A percentile compares a stretch with the other conserved stretches of the same genome.
Conservation (phyloP, 2,329 filamentous ascomycete genomes). For the Phialophora expanda region DNA sequence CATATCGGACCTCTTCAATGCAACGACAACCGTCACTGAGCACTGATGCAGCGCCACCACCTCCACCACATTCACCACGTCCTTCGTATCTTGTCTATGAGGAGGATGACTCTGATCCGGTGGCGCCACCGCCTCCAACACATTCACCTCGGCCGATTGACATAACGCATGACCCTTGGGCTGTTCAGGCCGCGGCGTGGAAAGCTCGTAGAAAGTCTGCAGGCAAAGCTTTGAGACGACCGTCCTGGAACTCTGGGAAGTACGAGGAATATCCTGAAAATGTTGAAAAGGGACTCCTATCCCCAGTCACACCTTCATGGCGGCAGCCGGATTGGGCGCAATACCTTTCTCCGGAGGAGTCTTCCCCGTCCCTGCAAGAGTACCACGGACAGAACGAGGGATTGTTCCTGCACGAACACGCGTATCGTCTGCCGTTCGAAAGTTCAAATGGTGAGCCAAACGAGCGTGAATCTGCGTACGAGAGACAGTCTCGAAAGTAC, state of each 20-base stretch:
- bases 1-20: conserved; percentile 30
- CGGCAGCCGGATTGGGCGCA: conserved; percentile 8
- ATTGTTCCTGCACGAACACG: conserved; percentile 1
- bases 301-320: conserved; percentile 31
- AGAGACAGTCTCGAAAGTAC: conserved; percentile 8
- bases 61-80: conserved; percentile 37
- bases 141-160: conserved; percentile 39
- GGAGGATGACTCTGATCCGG: conserved; percentile 16
- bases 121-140: conserved; percentile 37
- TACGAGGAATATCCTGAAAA: conserved; percentile 16
- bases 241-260: conserved; percentile 13
- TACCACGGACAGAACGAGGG: conserved; percentile 9
- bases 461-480: conserved; percentile 14
- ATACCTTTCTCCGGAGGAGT: conserved; percentile 8
- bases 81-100: conserved; percentile 34
- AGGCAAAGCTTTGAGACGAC: conserved; percentile 21
- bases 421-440: background rate
- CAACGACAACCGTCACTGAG: conserved; percentile 23
- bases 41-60: conserved; percentile 27
- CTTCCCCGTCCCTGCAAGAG: conserved; percentile 11
- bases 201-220: conserved; percentile 28
- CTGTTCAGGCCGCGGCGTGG: conserved; percentile 34
- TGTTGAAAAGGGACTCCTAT: conserved; percentile 26
- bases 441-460: background rate
- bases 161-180: conserved; percentile 34